Evolutionary conservation across 1,284 basidiomycete genomes (phyloP), one percentile per base, ranked within the genome.

Genomic region (Irpex lacteus): DNA sequence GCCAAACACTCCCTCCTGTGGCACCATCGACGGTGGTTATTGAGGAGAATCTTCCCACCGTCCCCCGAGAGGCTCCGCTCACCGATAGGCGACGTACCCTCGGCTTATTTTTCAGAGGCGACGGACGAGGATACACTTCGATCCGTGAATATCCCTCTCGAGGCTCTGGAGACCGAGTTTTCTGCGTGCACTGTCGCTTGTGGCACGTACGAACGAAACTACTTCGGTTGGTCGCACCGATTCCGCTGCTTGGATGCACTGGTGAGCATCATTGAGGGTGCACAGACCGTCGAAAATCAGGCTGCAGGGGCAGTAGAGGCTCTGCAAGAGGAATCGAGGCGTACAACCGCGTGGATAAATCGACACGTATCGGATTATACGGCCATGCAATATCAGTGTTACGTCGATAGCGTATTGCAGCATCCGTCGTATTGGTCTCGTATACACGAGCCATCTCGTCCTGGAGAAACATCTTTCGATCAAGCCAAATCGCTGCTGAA

Each of bases 21-120:
- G 89, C 79, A 85, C 68, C 85, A 91, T 71, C 80, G 89, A 34
- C 81, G 84, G 67, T 89, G 88, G 88, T 75, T 89, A 47, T 77
- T 90, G 54, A 68, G 68, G 26, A 70, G 67, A 18, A 37, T 37
- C 0, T 47, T 11, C 32, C 56, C 32, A n/a, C 19, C 15, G 15
- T 52, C 44, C 15, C 5, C 36, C 18, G 15, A 6, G 18, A 5
- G 40, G 11, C 21, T 52, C 6, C 47, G 36, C 8, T 13, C 36
- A 19, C n/a, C 50, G n/a, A 9, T 26, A 18, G 11, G 21, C 8
- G 18, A 53, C 18, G 2, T 26, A 53, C 9, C 50, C n/a, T 19
- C 26, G 26, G 26, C 26, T 9, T 3, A 19, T 53, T 53, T 26
- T 18, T 6, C 50, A 9, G 50, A 19, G 9, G 21, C n/a, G 26